Conservation (phyloP, 176 grass and related monocot species). For the Zizania latifolia region DNA sequence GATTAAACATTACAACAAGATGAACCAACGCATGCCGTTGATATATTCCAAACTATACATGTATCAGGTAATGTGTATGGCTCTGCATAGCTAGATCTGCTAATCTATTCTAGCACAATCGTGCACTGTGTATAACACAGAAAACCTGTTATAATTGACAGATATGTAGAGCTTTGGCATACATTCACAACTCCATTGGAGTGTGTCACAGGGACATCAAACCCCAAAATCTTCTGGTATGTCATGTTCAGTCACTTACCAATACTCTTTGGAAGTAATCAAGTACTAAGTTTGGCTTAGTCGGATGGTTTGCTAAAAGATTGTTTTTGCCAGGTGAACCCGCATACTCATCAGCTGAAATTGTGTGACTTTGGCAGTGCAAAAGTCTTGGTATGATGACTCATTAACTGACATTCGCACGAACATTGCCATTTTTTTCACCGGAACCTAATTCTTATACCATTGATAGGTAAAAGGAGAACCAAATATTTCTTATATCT, state of each 20-base stretch:
- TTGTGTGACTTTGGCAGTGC: conserved; percentile 91
- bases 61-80: conserved; percentile 80
- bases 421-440: background rate
- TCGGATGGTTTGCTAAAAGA: conserved; percentile 22
- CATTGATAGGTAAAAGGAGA: conserved; percentile 81
- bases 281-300: background rate
- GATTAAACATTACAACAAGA: conserved; percentile 76
- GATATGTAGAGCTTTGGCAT: conserved; percentile 84
- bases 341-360: conserved; percentile 95
- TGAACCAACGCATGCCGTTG: conserved; percentile 78
- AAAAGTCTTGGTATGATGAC: conserved; percentile 80
- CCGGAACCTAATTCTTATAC: background rate
- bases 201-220: conserved; percentile 97
- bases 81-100: background rate
- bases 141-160: conserved; percentile 39
- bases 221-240: conserved; percentile 90
- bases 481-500: conserved; percentile 95
- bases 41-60: conserved; percentile 78
- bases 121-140: background rate
- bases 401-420: background rate
- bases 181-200: conserved; percentile 72
- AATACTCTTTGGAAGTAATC: background rate
- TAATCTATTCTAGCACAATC: background rate
- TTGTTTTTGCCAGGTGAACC: conserved; percentile 63
- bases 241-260: no score